Conservation (phyloP, 2,329 filamentous ascomycete species). For the Spiromastix sp. region DNA sequence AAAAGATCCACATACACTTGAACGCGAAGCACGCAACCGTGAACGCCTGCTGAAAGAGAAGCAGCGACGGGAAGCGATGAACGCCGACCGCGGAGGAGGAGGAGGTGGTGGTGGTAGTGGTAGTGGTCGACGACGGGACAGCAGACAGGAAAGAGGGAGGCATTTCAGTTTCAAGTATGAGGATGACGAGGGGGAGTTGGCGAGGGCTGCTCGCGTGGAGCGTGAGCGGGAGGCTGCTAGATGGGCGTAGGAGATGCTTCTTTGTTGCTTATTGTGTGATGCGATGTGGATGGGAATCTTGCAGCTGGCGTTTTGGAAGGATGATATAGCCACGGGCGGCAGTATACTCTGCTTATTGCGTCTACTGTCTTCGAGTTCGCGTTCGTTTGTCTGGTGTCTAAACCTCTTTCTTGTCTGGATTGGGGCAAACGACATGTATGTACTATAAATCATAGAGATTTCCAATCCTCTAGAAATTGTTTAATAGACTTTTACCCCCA, state of each 20-base stretch:
- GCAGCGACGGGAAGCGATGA: slow-evolving; percentile 50
- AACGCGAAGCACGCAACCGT: slow-evolving; percentile 56
- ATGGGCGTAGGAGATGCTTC: slow-evolving; percentile 16
- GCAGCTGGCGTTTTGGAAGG: too few relatives aligned
- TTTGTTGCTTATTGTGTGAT: neutral
- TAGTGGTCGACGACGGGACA: slow-evolving; percentile 24
- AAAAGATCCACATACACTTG: slow-evolving; percentile 62
- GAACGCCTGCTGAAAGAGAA: slow-evolving; percentile 57
- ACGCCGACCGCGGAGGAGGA: slow-evolving; percentile 21
- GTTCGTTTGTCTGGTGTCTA: too few relatives aligned
- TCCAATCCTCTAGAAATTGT: too few relatives aligned
- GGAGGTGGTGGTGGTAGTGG: slow-evolving; percentile 20
- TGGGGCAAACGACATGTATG: too few relatives aligned
- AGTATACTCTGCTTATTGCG: too few relatives aligned
- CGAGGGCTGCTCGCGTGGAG: slow-evolving; percentile 26
- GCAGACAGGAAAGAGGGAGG: slow-evolving; percentile 22
- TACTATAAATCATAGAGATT: too few relatives aligned
- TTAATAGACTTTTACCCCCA: too few relatives aligned
- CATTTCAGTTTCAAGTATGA: slow-evolving; percentile 41
- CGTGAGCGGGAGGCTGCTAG: slow-evolving; percentile 28
- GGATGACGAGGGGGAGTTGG: slow-evolving; percentile 31
- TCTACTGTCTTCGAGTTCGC: too few relatives aligned
- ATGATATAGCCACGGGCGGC: too few relatives aligned
- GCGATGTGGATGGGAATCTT: too few relatives aligned
- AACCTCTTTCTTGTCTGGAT: too few relatives aligned